Evolutionary conservation across 1,139 yeast genomes (phyloP).

Genomic region (Maudiozyma humilis): DNA sequence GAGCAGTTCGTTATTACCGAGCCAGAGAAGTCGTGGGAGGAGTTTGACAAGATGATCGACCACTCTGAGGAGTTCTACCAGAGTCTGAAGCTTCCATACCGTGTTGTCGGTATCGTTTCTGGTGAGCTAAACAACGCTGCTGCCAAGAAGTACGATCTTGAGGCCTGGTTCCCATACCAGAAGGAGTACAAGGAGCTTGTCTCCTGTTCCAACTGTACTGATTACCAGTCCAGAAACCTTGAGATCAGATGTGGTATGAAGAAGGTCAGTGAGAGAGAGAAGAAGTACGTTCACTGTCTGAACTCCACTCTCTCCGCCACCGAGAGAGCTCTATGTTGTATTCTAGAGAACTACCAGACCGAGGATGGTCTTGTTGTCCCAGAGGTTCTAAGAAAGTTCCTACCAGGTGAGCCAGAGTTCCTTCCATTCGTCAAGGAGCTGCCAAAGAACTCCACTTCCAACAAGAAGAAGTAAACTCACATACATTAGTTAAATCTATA

Average conservation of each 20-base stretch:
- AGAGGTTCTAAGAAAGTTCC: slow-evolving; percentile 87
- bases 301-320: slow-evolving; percentile 97
- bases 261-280: slow-evolving; percentile 89
- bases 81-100: slow-evolving; percentile 85
- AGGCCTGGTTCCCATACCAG: slow-evolving; percentile 99
- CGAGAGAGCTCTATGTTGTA: slow-evolving; percentile 95
- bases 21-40: slow-evolving; percentile 97
- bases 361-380: slow-evolving; percentile 92
- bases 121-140: slow-evolving; percentile 99
- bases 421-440: slow-evolving; percentile 82
- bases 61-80: slow-evolving; percentile 89
- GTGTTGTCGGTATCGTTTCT: slow-evolving; percentile 95
- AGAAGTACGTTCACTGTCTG: slow-evolving; percentile 96
- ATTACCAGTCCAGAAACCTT: slow-evolving; percentile 95
- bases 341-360: slow-evolving; percentile 94
- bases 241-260: slow-evolving; percentile 98
- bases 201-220: slow-evolving; percentile 98
- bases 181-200: slow-evolving; percentile 97
- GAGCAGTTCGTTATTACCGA: slow-evolving; percentile 94
- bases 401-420: slow-evolving; percentile 98
- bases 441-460: slow-evolving; percentile 88
- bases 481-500: background rate
- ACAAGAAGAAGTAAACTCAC: slow-evolving; percentile 44
- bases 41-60: slow-evolving; percentile 90
- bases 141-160: slow-evolving; percentile 95